Evolutionary conservation across 192 early-diverging fungal genomes (phyloP).

Genomic region (Coemansia sp.): DNA sequence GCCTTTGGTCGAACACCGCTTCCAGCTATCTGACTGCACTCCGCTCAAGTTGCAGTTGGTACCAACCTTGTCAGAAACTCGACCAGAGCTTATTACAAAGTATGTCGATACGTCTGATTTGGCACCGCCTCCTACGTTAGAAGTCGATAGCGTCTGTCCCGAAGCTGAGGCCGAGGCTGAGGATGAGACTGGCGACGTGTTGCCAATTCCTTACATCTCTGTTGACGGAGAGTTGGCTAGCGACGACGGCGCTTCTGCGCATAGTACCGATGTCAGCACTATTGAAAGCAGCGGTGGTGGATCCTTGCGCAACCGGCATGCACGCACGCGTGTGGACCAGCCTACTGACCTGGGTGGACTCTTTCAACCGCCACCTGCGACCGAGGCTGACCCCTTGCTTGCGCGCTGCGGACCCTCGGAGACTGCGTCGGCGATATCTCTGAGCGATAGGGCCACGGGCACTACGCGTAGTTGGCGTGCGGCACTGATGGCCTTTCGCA

Average conservation of each 20-base stretch:
- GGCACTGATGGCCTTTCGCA: neutral
- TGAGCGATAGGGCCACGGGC: neutral
- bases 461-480: constrained; percentile 4
- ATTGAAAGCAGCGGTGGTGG: neutral
- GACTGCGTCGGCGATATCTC: neutral
- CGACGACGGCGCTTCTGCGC: neutral
- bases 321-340: constrained; percentile 1
- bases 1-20: neutral
- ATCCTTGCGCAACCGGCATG: constrained; percentile 5
- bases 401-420: neutral
- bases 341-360: neutral
- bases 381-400: neutral
- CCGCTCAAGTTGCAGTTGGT: neutral
- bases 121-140: neutral
- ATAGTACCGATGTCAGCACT: neutral
- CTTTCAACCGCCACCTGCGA: constrained; percentile 2
- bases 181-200: neutral
- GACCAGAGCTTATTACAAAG: neutral
- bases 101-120: neutral
- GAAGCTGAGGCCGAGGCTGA: neutral
- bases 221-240: neutral
- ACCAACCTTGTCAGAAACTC: neutral
- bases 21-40: neutral
- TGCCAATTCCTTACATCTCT: neutral
- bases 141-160: neutral